Percentiles rank a stretch among this genome's conserved stretches.
Conservation (phyloP, 2,329 filamentous ascomycete species). For the Colletotrichum cereale region DNA sequence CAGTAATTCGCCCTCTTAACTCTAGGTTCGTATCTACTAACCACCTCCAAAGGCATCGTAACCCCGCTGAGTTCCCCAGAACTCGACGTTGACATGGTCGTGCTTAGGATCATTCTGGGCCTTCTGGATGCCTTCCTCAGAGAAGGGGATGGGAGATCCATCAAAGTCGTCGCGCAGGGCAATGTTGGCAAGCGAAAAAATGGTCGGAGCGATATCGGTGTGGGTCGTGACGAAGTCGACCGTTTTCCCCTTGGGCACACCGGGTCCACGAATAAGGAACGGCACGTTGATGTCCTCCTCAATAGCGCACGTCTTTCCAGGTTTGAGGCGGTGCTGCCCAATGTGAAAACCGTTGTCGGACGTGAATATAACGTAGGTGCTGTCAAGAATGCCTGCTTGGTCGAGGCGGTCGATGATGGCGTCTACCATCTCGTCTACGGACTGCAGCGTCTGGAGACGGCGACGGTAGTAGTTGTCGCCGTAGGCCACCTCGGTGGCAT, state of each 20-base stretch:
- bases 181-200: conserved; percentile 61
- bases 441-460: conserved; percentile 64
- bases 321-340: conserved; percentile 68
- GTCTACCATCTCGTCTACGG: conserved; percentile 67
- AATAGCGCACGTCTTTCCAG: conserved; percentile 69
- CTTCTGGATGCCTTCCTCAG: conserved; percentile 40
- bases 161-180: conserved; percentile 65
- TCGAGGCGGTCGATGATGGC: conserved; percentile 57
- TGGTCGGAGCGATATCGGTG: conserved; percentile 72
- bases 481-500: conserved; percentile 56
- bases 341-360: conserved; percentile 73
- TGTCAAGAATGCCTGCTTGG: conserved; percentile 69
- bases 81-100: conserved; percentile 71
- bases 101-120: conserved; percentile 48
- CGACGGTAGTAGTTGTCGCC: conserved; percentile 65
- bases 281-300: conserved; percentile 73
- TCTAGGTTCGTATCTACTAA: neutral
- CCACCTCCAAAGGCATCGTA: conserved; percentile 26
- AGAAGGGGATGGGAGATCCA: conserved; percentile 64
- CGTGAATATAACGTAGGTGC: conserved; percentile 71
- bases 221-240: conserved; percentile 68
- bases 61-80: conserved; percentile 58
- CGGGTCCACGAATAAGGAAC: conserved; percentile 67
- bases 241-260: conserved; percentile 55
- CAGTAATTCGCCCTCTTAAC: neutral